Conservation (phyloP, 1,139 yeast genomes). For the Saccharomyces hybrid region DNA sequence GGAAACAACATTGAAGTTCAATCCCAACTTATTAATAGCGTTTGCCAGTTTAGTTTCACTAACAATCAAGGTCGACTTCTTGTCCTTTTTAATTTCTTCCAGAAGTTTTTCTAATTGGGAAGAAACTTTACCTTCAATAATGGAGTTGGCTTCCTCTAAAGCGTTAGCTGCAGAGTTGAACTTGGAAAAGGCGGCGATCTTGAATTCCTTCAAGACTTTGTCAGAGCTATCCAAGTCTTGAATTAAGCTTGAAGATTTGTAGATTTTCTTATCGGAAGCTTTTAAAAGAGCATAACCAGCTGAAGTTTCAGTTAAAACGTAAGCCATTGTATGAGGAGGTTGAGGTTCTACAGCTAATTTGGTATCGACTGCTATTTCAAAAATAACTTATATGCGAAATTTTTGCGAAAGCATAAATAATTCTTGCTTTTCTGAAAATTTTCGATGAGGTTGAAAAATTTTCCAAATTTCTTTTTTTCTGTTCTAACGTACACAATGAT, state of each 20-base stretch:
- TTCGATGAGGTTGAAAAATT: constrained; percentile 28
- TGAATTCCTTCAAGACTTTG: constrained; percentile 70
- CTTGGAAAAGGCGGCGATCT: constrained; percentile 91
- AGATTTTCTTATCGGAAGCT: constrained; percentile 94
- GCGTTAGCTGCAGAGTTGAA: constrained; percentile 94
- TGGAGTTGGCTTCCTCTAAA: constrained; percentile 86
- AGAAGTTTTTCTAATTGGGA: constrained; percentile 70
- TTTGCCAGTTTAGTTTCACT: constrained; percentile 95
- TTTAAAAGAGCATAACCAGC: constrained; percentile 97
- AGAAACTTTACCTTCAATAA: constrained; percentile 90
- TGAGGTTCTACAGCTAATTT: not conserved
- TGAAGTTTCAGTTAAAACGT: constrained; percentile 93
- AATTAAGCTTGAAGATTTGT: constrained; percentile 69
- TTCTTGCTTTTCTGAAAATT: constrained; percentile 12
- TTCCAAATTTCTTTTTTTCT: constrained; percentile 5
- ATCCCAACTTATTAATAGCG: constrained; percentile 88
- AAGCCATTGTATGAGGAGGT: constrained; percentile 52
- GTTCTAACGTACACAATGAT: not conserved
- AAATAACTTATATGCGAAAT: not conserved
- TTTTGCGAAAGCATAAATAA: not conserved
- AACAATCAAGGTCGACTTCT: constrained; percentile 84
- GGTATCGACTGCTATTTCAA: not conserved
- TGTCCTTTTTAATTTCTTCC: constrained; percentile 76
- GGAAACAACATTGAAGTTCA: constrained; percentile 80
- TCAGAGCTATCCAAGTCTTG: constrained; percentile 79